These are phyloP conservation scores for Candida sakaeoensis DNA, from an alignment of 805 yeast genomes.

Conservation along the genomic window DNA sequence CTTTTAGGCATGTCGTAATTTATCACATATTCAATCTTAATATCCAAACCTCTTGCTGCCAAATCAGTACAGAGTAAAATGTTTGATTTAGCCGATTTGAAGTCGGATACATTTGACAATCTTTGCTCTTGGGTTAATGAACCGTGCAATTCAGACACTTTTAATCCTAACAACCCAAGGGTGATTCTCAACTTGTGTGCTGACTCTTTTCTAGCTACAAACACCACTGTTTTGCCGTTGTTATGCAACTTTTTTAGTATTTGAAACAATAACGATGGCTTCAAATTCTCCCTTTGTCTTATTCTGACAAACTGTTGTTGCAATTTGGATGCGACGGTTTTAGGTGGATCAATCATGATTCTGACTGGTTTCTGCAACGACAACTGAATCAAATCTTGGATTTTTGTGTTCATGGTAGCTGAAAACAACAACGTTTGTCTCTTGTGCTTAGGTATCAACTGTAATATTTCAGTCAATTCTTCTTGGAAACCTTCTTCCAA, in stretches of 20 bases:
- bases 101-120: slow-evolving; percentile 73
- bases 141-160: slow-evolving; percentile 80
- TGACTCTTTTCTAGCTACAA: slow-evolving; percentile 85
- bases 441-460: slow-evolving; percentile 75
- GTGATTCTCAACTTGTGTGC: slow-evolving; percentile 84
- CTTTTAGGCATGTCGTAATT: slow-evolving; percentile 95
- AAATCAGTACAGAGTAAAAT: slow-evolving; percentile 93
- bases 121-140: slow-evolving; percentile 91
- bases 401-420: slow-evolving; percentile 96
- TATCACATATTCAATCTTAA: slow-evolving; percentile 90
- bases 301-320: slow-evolving; percentile 93
- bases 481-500: slow-evolving; percentile 98
- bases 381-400: slow-evolving; percentile 81
- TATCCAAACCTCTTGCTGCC: slow-evolving; percentile 99
- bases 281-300: slow-evolving; percentile 79
- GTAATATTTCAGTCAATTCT: slow-evolving; percentile 86
- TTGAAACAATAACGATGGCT: slow-evolving; percentile 78
- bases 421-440: slow-evolving; percentile 93
- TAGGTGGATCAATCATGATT: slow-evolving; percentile 95
- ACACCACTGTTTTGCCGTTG: slow-evolving; percentile 77
- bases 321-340: slow-evolving; percentile 86
- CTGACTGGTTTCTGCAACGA: slow-evolving; percentile 89
- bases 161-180: slow-evolving; percentile 69
- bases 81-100: slow-evolving; percentile 80
- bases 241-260: slow-evolving; percentile 60